Evolutionary conservation across 176 grass and related monocot species (phyloP).

Genomic region (Ensete ventricosum): DNA sequence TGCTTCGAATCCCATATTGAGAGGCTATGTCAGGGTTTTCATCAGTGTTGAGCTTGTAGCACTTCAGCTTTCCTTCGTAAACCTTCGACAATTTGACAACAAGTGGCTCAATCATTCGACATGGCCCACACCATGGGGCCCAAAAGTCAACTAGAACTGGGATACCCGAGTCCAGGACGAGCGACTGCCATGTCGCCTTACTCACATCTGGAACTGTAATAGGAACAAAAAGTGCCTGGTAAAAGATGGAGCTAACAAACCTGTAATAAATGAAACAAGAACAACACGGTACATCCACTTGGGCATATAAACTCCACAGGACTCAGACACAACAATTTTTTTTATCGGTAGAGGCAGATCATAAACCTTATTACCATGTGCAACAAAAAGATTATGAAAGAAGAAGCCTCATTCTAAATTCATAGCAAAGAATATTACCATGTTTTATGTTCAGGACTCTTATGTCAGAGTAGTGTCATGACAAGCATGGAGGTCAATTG

Average conservation of each 20-base stretch:
- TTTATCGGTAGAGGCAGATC: not conserved
- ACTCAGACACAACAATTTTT: not conserved
- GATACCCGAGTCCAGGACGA: conserved; percentile 1
- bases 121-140: conserved; percentile 17
- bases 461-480: not conserved
- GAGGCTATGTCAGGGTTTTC: conserved; percentile 2
- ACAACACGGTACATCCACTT: not conserved
- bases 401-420: not conserved
- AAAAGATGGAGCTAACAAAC: not conserved
- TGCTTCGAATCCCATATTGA: conserved; percentile 7
- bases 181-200: not conserved
- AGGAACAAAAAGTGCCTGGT: not conserved
- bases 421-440: not conserved
- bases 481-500: too few relatives aligned
- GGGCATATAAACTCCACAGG: not conserved
- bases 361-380: not conserved
- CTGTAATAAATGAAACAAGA: not conserved
- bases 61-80: conserved; percentile 12
- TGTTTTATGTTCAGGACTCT: not conserved
- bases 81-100: conserved; percentile 1
- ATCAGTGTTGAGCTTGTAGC: conserved; percentile 18
- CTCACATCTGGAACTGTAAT: not conserved
- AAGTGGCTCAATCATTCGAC: conserved; percentile 17
- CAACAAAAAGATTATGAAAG: not conserved
- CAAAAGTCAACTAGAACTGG: conserved; percentile 17